Evolutionary conservation across 2,329 filamentous ascomycete species (phyloP).

Genomic region (Aspergillus chevalieri): DNA sequence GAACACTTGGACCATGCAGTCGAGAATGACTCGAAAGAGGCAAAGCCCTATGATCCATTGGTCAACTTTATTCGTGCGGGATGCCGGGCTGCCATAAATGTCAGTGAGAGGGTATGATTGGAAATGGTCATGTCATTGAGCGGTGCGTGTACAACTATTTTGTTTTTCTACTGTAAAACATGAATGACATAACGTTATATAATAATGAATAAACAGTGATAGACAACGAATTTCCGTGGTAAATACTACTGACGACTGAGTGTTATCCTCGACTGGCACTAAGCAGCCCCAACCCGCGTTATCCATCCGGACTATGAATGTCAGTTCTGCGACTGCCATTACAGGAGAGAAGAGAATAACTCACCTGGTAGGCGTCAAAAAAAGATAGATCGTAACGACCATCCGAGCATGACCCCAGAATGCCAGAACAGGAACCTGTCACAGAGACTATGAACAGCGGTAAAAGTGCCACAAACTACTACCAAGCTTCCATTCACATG

Average conservation of each 20-base stretch:
- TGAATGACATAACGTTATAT: no score
- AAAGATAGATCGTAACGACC: not conserved
- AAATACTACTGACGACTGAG: no score
- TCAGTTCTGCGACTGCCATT: not conserved
- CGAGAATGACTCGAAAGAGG: slow-evolving; percentile 84
- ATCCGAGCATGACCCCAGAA: not conserved
- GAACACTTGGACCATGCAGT: slow-evolving; percentile 96
- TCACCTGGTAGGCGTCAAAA: not conserved
- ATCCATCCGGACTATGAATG: not conserved
- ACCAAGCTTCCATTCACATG: not conserved
- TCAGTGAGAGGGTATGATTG: slow-evolving; percentile 51
- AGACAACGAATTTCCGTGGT: no score
- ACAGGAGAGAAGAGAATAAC: not conserved
- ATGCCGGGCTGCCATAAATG: slow-evolving; percentile 87
- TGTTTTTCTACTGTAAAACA: no score
- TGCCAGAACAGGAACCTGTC: not conserved
- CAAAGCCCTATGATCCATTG: slow-evolving; percentile 80
- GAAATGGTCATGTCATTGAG: no score
- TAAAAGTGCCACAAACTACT: not conserved
- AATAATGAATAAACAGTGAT: no score
- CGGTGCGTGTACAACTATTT: no score
- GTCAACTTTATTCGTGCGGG: slow-evolving; percentile 84
- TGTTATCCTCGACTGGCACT: no score
- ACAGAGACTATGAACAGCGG: not conserved
- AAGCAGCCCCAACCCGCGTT: no score